A percentile compares a stretch with the other conserved stretches of the same genome.
Evolutionary conservation across 306 rosid species (phyloP).

Genomic region (Pyrus betulifolia): DNA sequence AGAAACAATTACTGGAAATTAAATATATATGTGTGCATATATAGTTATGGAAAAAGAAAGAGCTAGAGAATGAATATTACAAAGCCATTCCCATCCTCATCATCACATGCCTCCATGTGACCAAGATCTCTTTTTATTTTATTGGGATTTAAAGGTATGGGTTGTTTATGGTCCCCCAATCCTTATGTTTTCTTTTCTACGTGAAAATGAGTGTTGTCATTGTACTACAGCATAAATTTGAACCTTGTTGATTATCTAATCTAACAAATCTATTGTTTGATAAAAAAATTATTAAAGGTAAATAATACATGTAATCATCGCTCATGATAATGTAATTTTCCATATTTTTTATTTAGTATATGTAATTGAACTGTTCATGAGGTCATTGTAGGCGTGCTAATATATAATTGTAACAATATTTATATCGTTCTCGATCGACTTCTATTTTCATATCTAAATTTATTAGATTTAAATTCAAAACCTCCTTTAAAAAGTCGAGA

Average conservation of each 20-base stretch:
- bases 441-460: background rate
- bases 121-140: conserved; percentile 51
- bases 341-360: background rate
- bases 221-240: accelerated
- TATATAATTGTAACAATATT: background rate
- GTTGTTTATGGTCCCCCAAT: conserved; percentile 91
- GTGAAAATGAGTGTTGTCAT: no score
- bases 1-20: background rate
- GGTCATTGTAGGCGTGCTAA: background rate
- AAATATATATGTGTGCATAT: background rate
- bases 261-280: no score
- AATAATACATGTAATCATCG: conserved; percentile 12
- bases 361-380: conserved; percentile 2
- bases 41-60: conserved; percentile 1
- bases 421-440: background rate
- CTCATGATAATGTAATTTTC: conserved; percentile 21
- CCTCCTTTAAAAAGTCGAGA: no score
- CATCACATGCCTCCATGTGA: conserved; percentile 93
- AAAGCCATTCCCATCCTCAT: conserved; percentile 36
- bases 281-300: background rate
- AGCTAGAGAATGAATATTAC: conserved; percentile 5
- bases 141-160: conserved; percentile 79
- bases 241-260: accelerated
- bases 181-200: conserved; percentile 28
- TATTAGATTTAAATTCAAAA: no score